Evolutionary conservation across 2,329 filamentous ascomycete genomes (phyloP), one percentile per base, ranked within the genome.

Genomic region (Pseudofabraea citricarpa): DNA sequence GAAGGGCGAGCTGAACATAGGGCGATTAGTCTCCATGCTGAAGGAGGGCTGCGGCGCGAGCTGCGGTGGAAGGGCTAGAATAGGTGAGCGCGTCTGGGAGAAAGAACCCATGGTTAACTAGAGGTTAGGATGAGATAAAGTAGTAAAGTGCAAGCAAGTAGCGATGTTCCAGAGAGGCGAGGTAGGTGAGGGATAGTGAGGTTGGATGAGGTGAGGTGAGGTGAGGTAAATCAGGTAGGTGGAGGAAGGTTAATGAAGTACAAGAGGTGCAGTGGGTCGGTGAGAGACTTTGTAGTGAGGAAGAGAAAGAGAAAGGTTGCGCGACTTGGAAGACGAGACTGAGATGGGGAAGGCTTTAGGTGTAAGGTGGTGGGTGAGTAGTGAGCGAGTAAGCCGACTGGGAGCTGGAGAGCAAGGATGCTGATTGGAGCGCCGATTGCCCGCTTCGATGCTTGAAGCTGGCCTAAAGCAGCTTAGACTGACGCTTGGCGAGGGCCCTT

Each of bases 61-160:
- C 45, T 59, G 57, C 32, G 57, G 51, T 16, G 48, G 47, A 21
- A 60, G 50, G 41, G 50, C 52, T 18, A 59, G 50, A 43, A 60
- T 29, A 41, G 58, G 56, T 44, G 54, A 55, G 35, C 51, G 47
- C 23, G 20, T 18, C 22, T 40, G 37, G 27, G 29, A 38, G 26
- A 32, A 44, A 24, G 29, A 40, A 31, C 36, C 29, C 22, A 32
- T 40, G 27, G 29, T 37, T 22, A 23, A 32, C 43, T 37, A 45
- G 36, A n/a, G 21, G 33, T 12, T 41, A 36, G 23, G 40, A 18
- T 31, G 2, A 19, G 4, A 10, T 9, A 15, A 37, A 20, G 3
- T 13, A 22, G 35, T 24, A 9, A 22, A 15, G 29, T n/a, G n/a
- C n/a, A n/a, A n/a, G n/a, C n/a, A n/a, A n/a, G n/a, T n/a, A n/a